Conservation (phyloP, 495 filamentous ascomycete species). For the Penicillium verhagenii region DNA sequence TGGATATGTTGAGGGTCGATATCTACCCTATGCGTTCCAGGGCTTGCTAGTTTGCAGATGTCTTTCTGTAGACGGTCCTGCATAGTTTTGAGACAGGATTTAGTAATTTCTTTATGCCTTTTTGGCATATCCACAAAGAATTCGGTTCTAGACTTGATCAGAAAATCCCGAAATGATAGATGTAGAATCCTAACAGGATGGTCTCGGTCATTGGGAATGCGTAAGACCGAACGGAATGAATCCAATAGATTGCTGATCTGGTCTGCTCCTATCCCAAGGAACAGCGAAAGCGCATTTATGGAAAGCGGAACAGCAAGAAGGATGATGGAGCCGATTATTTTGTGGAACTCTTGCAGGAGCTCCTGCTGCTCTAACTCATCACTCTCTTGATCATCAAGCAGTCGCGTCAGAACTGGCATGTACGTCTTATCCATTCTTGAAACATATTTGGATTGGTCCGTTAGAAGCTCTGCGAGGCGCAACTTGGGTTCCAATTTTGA, state of each 20-base stretch:
- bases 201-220: conserved; percentile 18
- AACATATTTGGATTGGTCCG: conserved; percentile 10
- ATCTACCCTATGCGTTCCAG: conserved; percentile 20
- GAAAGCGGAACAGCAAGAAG: conserved; percentile 27
- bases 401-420: conserved; percentile 26
- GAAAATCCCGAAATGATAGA: conserved; percentile 13
- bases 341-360: conserved; percentile 23
- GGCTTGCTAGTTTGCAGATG: conserved; percentile 25
- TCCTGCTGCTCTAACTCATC: neutral
- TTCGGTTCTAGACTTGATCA: conserved; percentile 2
- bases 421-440: conserved; percentile 28
- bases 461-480: conserved; percentile 17
- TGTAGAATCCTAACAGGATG: conserved; percentile 9
- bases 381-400: conserved; percentile 13
- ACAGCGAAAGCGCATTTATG: conserved; percentile 12
- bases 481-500: conserved; percentile 14
- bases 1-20: conserved; percentile 18
- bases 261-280: conserved; percentile 11
- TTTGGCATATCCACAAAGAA: conserved; percentile 13
- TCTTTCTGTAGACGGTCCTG: conserved; percentile 26
- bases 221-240: conserved; percentile 27
- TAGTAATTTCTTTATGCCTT: neutral
- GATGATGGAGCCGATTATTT: conserved; percentile 27
- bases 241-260: conserved; percentile 16
- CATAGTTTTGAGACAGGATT: conserved; percentile 29